phyloP scores from a whole-genome alignment of 768 basidiomycete species.

The Grammothele lineata region DNA sequence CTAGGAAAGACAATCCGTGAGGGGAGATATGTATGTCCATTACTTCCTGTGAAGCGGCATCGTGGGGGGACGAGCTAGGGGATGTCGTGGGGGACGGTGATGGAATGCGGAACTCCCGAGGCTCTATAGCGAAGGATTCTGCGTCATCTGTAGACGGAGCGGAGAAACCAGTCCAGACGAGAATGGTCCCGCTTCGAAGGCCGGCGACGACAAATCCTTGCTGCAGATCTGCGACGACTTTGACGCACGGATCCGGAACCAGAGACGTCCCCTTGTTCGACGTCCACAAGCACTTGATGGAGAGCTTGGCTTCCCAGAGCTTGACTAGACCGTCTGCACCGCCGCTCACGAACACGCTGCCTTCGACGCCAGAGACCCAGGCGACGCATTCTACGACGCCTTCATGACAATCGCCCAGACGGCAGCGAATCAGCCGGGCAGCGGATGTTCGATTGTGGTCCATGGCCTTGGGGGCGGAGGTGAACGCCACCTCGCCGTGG shows the following conservation, averaged over 20 bases:
- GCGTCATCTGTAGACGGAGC: slow-evolving; percentile 9
- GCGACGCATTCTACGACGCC: slow-evolving; percentile 51
- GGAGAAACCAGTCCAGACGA: slow-evolving; percentile 49
- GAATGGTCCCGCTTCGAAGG: slow-evolving; percentile 51
- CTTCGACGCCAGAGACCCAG: slow-evolving; percentile 33
- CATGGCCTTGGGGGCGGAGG: slow-evolving; percentile 54
- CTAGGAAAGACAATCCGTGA: slow-evolving; percentile 37
- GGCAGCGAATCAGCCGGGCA: slow-evolving; percentile 45
- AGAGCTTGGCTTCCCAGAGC: slow-evolving; percentile 59
- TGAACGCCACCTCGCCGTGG: slow-evolving; percentile 63
- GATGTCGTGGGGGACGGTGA: background rate
- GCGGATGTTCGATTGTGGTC: slow-evolving; percentile 42
- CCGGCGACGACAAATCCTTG: slow-evolving; percentile 47
- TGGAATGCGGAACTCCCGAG: slow-evolving; percentile 10
- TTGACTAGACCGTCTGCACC: slow-evolving; percentile 66
- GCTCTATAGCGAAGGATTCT: slow-evolving; percentile 3
- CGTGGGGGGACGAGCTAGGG: slow-evolving; percentile 1
- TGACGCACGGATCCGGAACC: slow-evolving; percentile 46
- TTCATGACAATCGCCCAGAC: slow-evolving; percentile 57
- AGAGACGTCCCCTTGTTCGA: slow-evolving; percentile 38
- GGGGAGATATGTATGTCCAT: slow-evolving; percentile 6
- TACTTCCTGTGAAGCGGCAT: background rate
- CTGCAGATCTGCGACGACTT: slow-evolving; percentile 41
- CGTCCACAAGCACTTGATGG: slow-evolving; percentile 57
- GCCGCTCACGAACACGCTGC: slow-evolving; percentile 37